Base-by-base conservation (phyloP, 345 rosid species). In the Euclidium syriacum region DNA sequence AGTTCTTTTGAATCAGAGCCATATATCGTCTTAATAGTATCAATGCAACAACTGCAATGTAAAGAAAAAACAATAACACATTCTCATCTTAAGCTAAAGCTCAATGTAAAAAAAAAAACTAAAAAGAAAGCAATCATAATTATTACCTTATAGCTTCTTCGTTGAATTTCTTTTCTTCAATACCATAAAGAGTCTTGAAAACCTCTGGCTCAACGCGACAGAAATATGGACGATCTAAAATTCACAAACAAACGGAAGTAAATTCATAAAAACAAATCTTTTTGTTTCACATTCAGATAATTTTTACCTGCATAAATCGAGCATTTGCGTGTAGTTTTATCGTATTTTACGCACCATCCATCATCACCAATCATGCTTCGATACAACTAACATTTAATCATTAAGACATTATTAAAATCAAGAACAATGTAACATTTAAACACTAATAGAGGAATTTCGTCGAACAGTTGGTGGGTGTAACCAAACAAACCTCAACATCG, bases 291-390 rank as follows among this genome's bases (percentile, higher is more conserved):
- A 20, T 2, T 3, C 16, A 43, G n/a, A 46, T 10, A 30, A 11
- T 35, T 56, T 39, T 56, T 39, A 84, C 91, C 95, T 22, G 84
- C 11, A 63, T 90, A 90, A 46, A 91, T 83, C 1, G 96, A 86
- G 80, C 98, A 91, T 52, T 77, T 86, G 60, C 98, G 92, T 52
- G 98, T 79, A 78, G 26, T 65, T 72, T 88, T 86, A 41, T 86
- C 74, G 43, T 76, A 91, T 73, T 91, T 79, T 14, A 81, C 50
- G 49, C 98, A 91, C 95, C 96, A 86, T 22, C 96, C 96, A 75
- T 91, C 96, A 0, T 85, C 48, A 11, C 96, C 96, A 53, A 65
- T 65, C 76, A 72, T 72, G 57, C 76, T 72, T 58, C 51, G 60
- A 52, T 88, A 91, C 30, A 77, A 78, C 91, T 91, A 19, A n/a